These are phyloP conservation scores for Termitomyces sp. DNA, from an alignment of 768 basidiomycete genomes.

Conservation along the genomic window DNA sequence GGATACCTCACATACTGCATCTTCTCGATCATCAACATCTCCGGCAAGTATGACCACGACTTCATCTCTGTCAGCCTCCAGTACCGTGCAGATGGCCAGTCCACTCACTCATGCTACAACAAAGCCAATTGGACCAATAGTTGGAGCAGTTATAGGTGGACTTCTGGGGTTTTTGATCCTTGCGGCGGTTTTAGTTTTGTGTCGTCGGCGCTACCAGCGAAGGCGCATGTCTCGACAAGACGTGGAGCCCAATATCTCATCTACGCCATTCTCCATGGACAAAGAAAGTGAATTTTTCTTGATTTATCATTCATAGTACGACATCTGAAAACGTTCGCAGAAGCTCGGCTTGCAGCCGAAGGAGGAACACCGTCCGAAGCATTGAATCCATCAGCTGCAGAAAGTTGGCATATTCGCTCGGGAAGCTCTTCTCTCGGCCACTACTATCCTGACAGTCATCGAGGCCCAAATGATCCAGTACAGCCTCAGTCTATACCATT, in stretches of 20 bases:
- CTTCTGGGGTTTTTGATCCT: not conserved
- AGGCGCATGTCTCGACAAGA: not conserved
- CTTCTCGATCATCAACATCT: not conserved
- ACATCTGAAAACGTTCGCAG: not conserved
- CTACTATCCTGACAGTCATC: not conserved
- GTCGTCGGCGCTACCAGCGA: not conserved
- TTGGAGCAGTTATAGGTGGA: conserved; percentile 5
- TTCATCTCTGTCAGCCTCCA: not conserved
- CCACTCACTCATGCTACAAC: not conserved
- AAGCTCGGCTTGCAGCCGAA: not conserved
- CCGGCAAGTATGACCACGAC: too few species aligned
- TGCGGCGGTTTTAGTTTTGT: not conserved
- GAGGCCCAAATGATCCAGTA: not conserved
- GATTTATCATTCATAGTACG: not conserved
- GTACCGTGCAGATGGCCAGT: too few species aligned
- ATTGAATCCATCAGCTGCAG: not conserved
- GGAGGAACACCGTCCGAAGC: not conserved
- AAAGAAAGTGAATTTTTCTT: not conserved
- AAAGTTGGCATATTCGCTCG: not conserved
- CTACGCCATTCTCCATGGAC: not conserved
- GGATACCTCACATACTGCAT: not conserved
- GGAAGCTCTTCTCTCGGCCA: conserved; percentile 2
- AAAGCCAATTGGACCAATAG: not conserved
- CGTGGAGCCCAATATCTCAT: not conserved
- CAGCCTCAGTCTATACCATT: not conserved